Base-by-base conservation (phyloP, 768 basidiomycete species). In the Saitozyma podzolica region DNA sequence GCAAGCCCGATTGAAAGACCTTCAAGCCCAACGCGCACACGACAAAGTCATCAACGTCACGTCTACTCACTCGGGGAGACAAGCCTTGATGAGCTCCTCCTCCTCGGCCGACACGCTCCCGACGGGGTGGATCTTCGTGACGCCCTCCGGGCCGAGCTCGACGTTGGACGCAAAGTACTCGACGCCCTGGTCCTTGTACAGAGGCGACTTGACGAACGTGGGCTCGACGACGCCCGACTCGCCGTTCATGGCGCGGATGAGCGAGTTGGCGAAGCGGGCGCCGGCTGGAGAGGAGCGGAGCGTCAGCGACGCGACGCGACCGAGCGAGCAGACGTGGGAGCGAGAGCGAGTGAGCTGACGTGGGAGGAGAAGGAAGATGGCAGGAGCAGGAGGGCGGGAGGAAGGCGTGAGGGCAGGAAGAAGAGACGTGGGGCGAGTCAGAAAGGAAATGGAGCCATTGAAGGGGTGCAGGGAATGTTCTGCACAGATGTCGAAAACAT, bases 91-190 rank as follows among this genome's bases (percentile, higher is more conserved):
- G 29, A 98, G 87, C n/a, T 72, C 80, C 72, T 86, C 79, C 84
- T 99, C 95, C 57, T 82, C 85, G 1, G 84, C 83, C 2, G 87
- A 86, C 72, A 94, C 80, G 53, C 83, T 82, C 5, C 94, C 95
- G 48, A 98, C 84, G n/a, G 88, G 80, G 69, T 85, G 80, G 75
- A 99, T 92, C 82, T 87, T 91, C 70, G 84, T 84, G 55, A 93
- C 88, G 75, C 95, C 96, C 62, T 86, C 85, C 59, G 85, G 77
- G 63, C 94, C 92, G 61, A 99, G 88, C 81, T 92, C 88, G 62
- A 99, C 85, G 54, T 85, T 88, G 42, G 88, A 86, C 19, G 92
- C 91, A 84, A 99, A 98, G 84, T 87, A 98, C 52, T 88, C 88
- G 45, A 95, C 87, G 42, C 91, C 91, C 65, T 80, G 81, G 78